phyloP scores from a whole-genome alignment of 2,329 filamentous ascomycete genomes.

The Phaeoacremonium minimum region DNA sequence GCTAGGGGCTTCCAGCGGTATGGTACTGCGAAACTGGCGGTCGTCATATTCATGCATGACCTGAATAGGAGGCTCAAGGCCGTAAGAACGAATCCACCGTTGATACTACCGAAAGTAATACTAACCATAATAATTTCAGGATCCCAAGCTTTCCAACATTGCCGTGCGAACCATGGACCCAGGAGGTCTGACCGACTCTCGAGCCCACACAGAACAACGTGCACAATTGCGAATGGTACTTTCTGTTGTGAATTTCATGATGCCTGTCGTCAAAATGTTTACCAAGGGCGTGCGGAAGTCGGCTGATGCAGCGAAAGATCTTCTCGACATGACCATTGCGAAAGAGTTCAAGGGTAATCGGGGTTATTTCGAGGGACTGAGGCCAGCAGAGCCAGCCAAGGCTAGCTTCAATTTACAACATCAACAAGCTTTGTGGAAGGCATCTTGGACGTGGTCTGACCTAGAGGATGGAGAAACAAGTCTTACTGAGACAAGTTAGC shows the following conservation, averaged over 20 bases:
- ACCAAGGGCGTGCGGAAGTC: background rate
- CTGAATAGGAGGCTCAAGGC: slow-evolving; percentile 27
- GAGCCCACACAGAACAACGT: background rate
- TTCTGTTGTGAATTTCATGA: background rate
- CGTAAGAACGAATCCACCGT: slow-evolving; percentile 6
- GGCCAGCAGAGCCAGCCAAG: background rate
- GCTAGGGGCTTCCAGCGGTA: slow-evolving; percentile 34
- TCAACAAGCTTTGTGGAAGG: background rate
- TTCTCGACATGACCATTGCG: background rate
- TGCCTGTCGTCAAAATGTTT: background rate
- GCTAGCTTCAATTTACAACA: background rate
- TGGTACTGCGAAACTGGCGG: slow-evolving; percentile 32
- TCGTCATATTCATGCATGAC: slow-evolving; percentile 33
- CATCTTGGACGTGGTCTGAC: no score
- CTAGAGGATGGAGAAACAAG: no score
- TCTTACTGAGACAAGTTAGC: no score
- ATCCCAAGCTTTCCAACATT: background rate
- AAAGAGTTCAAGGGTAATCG: background rate
- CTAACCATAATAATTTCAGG: background rate
- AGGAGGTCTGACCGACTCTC: background rate
- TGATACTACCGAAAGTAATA: background rate
- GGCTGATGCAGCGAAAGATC: background rate
- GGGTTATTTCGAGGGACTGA: background rate
- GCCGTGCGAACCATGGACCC: background rate
- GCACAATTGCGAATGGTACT: background rate